Conservation (phyloP, 164 flowering plant species). For the Berberis vulgaris region DNA sequence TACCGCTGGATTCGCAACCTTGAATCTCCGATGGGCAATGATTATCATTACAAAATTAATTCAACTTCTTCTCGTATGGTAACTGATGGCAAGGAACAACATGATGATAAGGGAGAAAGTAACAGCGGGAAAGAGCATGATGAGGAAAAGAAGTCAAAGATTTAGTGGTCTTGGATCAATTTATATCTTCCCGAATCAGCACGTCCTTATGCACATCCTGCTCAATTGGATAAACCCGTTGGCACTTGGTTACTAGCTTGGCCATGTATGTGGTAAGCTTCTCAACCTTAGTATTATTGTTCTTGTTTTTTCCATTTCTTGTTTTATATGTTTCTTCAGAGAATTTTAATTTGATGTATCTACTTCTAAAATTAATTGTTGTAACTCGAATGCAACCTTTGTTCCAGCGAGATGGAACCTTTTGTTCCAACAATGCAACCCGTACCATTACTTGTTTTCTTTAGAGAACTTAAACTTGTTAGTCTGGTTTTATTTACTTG, state of each 20-base stretch:
- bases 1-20: not conserved
- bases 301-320: not conserved
- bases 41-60: not conserved
- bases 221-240: conserved; percentile 83
- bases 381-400: no score
- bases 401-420: no score
- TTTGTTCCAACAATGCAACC: no score
- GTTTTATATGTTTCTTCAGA: no score
- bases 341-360: not conserved
- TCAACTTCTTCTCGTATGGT: conserved; percentile 13
- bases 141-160: conserved; percentile 5
- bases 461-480: no score
- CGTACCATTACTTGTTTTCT: no score
- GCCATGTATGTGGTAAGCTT: conserved; percentile 92
- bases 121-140: not conserved
- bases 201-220: conserved; percentile 69
- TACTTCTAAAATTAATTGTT: no score
- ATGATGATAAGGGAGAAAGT: not conserved
- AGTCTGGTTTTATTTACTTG: no score
- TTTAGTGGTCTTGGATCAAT: conserved; percentile 59
- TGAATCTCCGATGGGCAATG: not conserved
- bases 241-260: conserved; percentile 98
- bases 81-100: conserved; percentile 7
- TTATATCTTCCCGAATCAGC: conserved; percentile 46
- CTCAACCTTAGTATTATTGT: not conserved